Conservation (phyloP, 2,329 filamentous ascomycete genomes). For the Penicillium polonicum region DNA sequence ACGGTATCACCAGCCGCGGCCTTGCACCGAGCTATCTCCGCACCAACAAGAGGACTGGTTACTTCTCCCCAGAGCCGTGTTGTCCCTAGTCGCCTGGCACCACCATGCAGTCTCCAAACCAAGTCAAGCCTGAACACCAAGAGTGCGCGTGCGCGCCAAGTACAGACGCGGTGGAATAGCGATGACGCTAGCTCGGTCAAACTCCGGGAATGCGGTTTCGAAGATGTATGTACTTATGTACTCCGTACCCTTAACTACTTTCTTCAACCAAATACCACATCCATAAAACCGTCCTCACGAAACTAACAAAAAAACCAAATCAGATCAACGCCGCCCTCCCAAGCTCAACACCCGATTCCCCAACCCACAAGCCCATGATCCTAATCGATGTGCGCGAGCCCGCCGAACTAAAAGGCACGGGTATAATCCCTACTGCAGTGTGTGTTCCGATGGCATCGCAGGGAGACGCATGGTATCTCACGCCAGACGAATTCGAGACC, state of each 20-base stretch:
- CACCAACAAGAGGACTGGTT: conserved; percentile 16
- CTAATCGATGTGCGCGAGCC: conserved; percentile 51
- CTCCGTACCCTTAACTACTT: background rate
- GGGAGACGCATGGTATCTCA: conserved; percentile 76
- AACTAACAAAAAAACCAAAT: background rate
- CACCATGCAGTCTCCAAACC: background rate
- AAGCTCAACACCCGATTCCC: conserved; percentile 15
- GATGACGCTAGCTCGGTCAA: conserved; percentile 3
- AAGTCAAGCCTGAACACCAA: background rate
- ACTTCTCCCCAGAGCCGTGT: background rate
- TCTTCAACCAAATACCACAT: background rate
- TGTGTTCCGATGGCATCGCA: conserved; percentile 77
- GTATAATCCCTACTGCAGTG: conserved; percentile 71
- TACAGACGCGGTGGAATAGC: conserved; percentile 26
- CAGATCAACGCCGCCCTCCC: conserved; percentile 41
- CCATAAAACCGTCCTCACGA: background rate
- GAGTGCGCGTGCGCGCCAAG: background rate
- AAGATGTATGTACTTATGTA: conserved; percentile 31
- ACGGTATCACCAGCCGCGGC: conserved; percentile 1
- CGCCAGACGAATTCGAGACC: conserved; percentile 76
- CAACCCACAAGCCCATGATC: conserved; percentile 34
- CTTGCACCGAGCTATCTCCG: conserved; percentile 14
- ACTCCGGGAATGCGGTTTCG: conserved; percentile 36
- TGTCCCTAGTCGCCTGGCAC: background rate
- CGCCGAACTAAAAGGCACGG: conserved; percentile 44